A percentile compares a stretch with the other conserved stretches of the same genome.
phyloP scores from a whole-genome alignment of 257 asterid genomes.

The Nicotiana benthamiana region DNA sequence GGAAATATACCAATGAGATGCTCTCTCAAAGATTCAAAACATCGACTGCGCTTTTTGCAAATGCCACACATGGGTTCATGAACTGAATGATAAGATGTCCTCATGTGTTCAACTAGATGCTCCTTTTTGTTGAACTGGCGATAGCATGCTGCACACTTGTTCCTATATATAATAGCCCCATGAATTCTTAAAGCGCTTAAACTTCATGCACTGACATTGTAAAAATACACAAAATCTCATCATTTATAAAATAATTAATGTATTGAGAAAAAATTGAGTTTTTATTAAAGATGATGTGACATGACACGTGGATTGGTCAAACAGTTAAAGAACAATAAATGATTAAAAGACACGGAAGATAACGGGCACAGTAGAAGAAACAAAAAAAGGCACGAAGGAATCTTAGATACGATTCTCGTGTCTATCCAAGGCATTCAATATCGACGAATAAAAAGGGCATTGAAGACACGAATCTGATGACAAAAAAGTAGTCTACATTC shows the following conservation, averaged over 20 bases:
- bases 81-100: conserved; percentile 65
- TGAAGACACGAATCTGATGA: no score
- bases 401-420: no score
- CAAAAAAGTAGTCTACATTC: no score
- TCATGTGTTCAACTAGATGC: conserved; percentile 92
- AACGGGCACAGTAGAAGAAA: no score
- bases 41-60: conserved; percentile 77
- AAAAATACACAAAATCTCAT: neutral
- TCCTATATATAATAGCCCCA: conserved; percentile 34
- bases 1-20: conserved; percentile 67
- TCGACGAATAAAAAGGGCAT: no score
- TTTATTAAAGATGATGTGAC: no score
- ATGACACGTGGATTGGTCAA: no score
- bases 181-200: neutral
- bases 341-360: no score
- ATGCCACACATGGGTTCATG: conserved; percentile 73
- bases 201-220: neutral
- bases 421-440: no score
- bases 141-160: conserved; percentile 91
- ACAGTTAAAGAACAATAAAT: no score
- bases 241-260: neutral
- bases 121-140: conserved; percentile 84
- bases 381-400: no score
- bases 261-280: no score
- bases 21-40: conserved; percentile 81